These are phyloP conservation scores for Fusarium hainanense DNA, from an alignment of 2,329 filamentous ascomycete genomes.

Conservation along the genomic window DNA sequence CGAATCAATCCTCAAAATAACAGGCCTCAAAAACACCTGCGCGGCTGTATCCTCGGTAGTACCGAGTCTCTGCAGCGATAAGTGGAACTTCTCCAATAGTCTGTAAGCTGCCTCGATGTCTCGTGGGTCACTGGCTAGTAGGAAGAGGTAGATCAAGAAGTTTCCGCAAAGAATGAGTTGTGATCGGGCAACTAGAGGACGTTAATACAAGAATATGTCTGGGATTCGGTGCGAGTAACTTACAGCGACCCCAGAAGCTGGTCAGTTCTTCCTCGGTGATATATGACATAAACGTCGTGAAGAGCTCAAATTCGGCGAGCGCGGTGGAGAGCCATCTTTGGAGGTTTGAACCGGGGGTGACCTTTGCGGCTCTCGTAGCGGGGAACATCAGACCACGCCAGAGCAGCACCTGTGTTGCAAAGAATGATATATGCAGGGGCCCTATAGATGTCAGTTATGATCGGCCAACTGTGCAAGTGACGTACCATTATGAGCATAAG, in stretches of 20 bases:
- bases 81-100: slow-evolving; percentile 53
- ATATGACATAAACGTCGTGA: slow-evolving; percentile 53
- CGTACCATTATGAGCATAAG: slow-evolving; percentile 37
- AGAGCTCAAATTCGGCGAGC: slow-evolving; percentile 51
- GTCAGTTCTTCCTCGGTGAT: slow-evolving; percentile 52
- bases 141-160: slow-evolving; percentile 61
- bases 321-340: slow-evolving; percentile 51
- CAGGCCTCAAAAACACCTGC: slow-evolving; percentile 51
- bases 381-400: slow-evolving; percentile 60
- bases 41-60: slow-evolving; percentile 48
- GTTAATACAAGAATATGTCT: background rate
- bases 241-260: slow-evolving; percentile 59
- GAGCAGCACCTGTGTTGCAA: slow-evolving; percentile 55
- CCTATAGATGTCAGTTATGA: slow-evolving; percentile 36
- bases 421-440: slow-evolving; percentile 57
- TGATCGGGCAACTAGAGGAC: slow-evolving; percentile 49
- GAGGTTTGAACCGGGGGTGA: slow-evolving; percentile 51
- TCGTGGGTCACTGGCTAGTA: slow-evolving; percentile 53
- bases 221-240: slow-evolving; percentile 36
- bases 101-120: slow-evolving; percentile 52
- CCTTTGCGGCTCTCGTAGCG: slow-evolving; percentile 55
- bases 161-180: slow-evolving; percentile 61
- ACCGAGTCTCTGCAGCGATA: slow-evolving; percentile 51
- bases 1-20: slow-evolving; percentile 53
- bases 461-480: background rate